Conservation (phyloP, 345 rosid genomes). For the Populus tremula region DNA sequence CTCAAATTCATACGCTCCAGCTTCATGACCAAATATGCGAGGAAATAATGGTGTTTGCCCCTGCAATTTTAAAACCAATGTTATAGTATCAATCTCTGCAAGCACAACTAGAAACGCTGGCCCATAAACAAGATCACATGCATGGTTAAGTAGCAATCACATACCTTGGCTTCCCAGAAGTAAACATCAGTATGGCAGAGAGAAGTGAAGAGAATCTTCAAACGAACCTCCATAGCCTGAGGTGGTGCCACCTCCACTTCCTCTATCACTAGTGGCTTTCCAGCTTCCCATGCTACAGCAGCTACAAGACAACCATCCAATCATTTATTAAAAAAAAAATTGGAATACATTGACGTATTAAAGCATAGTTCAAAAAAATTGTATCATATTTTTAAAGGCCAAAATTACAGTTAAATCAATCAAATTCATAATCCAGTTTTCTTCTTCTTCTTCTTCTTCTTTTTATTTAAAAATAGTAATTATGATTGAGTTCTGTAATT, state of each 20-base stretch:
- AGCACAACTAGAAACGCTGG: not conserved
- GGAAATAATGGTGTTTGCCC: slow-evolving; percentile 21
- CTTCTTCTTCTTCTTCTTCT: no score
- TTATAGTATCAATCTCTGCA: not conserved
- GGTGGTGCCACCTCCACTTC: slow-evolving; percentile 59
- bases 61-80: slow-evolving; percentile 4
- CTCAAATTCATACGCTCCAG: slow-evolving; percentile 14
- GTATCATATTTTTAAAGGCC: not conserved
- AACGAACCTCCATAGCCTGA: slow-evolving; percentile 42
- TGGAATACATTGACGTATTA: not conserved
- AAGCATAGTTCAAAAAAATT: not conserved
- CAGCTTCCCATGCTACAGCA: slow-evolving; percentile 59
- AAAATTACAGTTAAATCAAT: not conserved
- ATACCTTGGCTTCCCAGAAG: slow-evolving; percentile 55
- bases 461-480: not conserved
- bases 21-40: slow-evolving; percentile 21
- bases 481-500: not conserved
- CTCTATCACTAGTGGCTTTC: slow-evolving; percentile 50
- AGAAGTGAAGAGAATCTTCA: slow-evolving; percentile 39
- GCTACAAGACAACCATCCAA: slow-evolving; percentile 21
- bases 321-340: not conserved
- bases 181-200: slow-evolving; percentile 50
- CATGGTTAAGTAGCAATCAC: not conserved
- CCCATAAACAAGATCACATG: not conserved
- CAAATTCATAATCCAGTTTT: no score